Evolutionary conservation across 2,329 filamentous ascomycete species (phyloP), one percentile per base, ranked within the genome.

Genomic region (Aspergillus bombycis): DNA sequence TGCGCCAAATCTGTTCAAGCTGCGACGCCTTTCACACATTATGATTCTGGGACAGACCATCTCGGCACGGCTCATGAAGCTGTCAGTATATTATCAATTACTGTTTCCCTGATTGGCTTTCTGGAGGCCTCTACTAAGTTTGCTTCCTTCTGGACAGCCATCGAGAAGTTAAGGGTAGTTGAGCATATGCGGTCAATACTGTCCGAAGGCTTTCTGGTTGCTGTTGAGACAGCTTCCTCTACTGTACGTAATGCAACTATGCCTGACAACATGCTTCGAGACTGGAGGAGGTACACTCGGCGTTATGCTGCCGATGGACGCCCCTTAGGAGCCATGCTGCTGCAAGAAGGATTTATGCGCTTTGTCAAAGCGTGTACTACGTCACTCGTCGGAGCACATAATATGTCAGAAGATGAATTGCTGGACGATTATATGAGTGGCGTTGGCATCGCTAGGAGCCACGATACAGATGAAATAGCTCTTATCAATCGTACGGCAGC

Each of bases 91-190:
- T 88, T 93, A 58, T 92, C 91, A 21, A 87, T 97, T 67, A 88
- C 91, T 8, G 87, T 96, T 55, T 94, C 94, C 0, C 82, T 99
- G n/a, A 80, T 97, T 28, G 96, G 95, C 0, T 97, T 99, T 74
- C 80, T 99, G 58, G 88, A 94, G 73, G 94, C 93, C 26, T 89
- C 91, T 4, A 89, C 93, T 4, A 87, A 88, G 7, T 88, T 94
- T 74, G 87, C 90, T 11, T 86, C 89, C 65, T 94, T 97, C 71
- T 99, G 94, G 93, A 88, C 82, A 63, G 83, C 90, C 1, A 85
- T 87, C 3, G 91, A 95, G 68, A 88, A 93, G 59, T 79, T 96
- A 32, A 84, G 85, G 4, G 79, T 98, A 54, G 86, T 97, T 19
- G 86, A 91, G 64, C 85, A 88, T 55, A 79, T 97, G 38, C 89